Evolutionary conservation across 495 filamentous ascomycete species (phyloP).

Genomic region (Aspergillus homomorphus): DNA sequence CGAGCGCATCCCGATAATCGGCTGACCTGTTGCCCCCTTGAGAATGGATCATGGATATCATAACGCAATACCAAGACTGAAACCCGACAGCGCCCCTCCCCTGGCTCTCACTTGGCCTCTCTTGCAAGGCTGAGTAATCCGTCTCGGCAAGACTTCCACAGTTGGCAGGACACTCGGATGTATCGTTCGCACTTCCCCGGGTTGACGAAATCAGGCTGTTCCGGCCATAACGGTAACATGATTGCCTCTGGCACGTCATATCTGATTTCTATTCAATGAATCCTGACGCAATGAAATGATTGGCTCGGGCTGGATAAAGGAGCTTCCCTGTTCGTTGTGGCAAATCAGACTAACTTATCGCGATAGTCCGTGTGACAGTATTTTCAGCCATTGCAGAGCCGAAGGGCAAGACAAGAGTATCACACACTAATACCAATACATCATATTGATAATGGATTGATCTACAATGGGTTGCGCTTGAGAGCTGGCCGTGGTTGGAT

Average conservation of each 20-base stretch:
- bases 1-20: background rate
- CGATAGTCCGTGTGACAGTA: background rate
- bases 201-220: slow-evolving; percentile 2
- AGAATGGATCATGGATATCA: background rate
- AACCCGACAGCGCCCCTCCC: no score
- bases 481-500: background rate
- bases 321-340: background rate
- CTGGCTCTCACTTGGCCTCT: background rate
- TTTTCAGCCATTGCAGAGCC: background rate
- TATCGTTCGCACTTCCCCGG: slow-evolving; percentile 4
- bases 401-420: background rate
- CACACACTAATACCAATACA: background rate
- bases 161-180: background rate
- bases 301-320: background rate
- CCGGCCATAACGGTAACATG: slow-evolving; percentile 10
- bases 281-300: background rate
- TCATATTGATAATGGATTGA: background rate
- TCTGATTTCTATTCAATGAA: background rate
- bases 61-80: no score
- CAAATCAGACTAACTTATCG: background rate
- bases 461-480: background rate
- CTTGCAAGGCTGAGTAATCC: background rate
- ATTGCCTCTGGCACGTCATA: slow-evolving; percentile 15
- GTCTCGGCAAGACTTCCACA: background rate
- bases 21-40: slow-evolving; percentile 9